These are phyloP conservation scores for Saturnispora sanitii DNA, from an alignment of 805 yeast genomes.

Conservation along the genomic window DNA sequence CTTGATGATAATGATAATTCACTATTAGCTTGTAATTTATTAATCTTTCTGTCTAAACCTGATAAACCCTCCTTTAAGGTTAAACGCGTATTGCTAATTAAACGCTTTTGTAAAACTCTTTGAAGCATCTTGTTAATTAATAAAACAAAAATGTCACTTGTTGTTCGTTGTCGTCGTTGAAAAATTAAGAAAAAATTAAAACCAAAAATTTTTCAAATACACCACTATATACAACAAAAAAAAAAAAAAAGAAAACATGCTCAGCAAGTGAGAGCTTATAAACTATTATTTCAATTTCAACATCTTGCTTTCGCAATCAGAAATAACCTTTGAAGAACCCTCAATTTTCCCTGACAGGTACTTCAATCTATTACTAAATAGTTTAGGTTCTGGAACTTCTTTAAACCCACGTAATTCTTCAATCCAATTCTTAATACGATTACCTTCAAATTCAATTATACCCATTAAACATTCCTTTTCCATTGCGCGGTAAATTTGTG, in stretches of 20 bases:
- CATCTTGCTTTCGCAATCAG: slow-evolving; percentile 35
- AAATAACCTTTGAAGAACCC: slow-evolving; percentile 43
- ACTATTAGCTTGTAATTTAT: slow-evolving; percentile 10
- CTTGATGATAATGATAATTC: slow-evolving; percentile 10
- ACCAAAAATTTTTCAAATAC: too few relatives aligned
- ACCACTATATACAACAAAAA: not conserved
- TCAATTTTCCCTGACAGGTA: slow-evolving; percentile 63
- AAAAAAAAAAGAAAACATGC: not conserved
- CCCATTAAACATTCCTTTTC: slow-evolving; percentile 52
- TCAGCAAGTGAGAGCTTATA: not conserved
- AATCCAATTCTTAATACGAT: slow-evolving; percentile 55
- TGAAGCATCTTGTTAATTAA: slow-evolving; percentile 3
- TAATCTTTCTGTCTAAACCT: slow-evolving; percentile 10
- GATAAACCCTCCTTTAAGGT: not conserved
- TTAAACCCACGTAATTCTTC: slow-evolving; percentile 58
- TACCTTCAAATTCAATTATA: slow-evolving; percentile 49
- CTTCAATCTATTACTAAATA: slow-evolving; percentile 50
- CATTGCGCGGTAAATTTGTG: slow-evolving; percentile 44
- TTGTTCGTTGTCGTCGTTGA: too few relatives aligned
- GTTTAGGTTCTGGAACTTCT: slow-evolving; percentile 39
- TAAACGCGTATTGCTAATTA: slow-evolving; percentile 1
- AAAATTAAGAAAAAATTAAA: not conserved
- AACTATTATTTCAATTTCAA: slow-evolving; percentile 11
- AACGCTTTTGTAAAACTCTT: slow-evolving; percentile 2
- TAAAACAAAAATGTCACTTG: too few relatives aligned